These are phyloP conservation scores for Candida andamanensis DNA, from an alignment of 805 yeast species.

Conservation along the genomic window DNA sequence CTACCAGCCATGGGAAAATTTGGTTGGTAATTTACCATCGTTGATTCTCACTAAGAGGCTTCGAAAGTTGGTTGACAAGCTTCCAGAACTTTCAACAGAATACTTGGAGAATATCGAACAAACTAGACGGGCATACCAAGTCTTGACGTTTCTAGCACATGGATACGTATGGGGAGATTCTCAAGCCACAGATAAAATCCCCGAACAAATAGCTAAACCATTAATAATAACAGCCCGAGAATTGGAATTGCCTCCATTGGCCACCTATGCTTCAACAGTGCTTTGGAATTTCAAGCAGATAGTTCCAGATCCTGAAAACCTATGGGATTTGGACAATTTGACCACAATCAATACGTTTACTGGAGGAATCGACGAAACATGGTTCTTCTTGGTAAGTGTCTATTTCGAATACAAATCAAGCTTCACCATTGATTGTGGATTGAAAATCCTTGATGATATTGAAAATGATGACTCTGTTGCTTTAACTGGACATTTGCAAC, in stretches of 20 bases:
- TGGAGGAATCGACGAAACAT: slow-evolving; percentile 84
- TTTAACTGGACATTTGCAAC: slow-evolving; percentile 48
- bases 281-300: slow-evolving; percentile 81
- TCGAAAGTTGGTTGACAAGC: slow-evolving; percentile 54
- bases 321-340: slow-evolving; percentile 59
- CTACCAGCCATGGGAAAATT: slow-evolving; percentile 72
- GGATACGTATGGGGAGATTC: slow-evolving; percentile 87
- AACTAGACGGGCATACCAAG: slow-evolving; percentile 73
- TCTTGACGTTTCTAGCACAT: slow-evolving; percentile 76
- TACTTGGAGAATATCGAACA: slow-evolving; percentile 44
- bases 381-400: slow-evolving; percentile 89
- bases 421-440: slow-evolving; percentile 57
- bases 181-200: slow-evolving; percentile 56
- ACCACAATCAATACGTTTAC: slow-evolving; percentile 83
- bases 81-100: slow-evolving; percentile 54
- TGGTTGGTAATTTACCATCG: slow-evolving; percentile 66
- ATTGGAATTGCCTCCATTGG: slow-evolving; percentile 77
- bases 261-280: slow-evolving; percentile 82
- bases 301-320: slow-evolving; percentile 37
- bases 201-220: slow-evolving; percentile 67
- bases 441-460: slow-evolving; percentile 58
- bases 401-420: slow-evolving; percentile 84
- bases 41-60: slow-evolving; percentile 61
- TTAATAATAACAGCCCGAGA: slow-evolving; percentile 51
- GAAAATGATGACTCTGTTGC: slow-evolving; percentile 38